Percentiles rank a stretch among this genome's conserved stretches.
These are phyloP conservation scores for Boletus sp. DNA, from an alignment of 768 basidiomycete species.

Conservation along the genomic window DNA sequence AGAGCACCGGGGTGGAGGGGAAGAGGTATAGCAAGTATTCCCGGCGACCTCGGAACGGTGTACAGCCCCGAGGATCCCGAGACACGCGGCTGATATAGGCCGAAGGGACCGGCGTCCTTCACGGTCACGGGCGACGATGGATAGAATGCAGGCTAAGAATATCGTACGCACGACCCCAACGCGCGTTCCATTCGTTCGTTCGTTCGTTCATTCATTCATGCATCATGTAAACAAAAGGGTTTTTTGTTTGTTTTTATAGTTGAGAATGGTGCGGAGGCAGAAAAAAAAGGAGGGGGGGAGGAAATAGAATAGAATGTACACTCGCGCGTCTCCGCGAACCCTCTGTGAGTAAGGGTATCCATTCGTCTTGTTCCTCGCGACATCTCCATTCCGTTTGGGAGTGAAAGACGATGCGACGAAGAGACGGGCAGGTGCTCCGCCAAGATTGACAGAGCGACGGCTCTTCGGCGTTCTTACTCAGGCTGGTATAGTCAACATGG, in stretches of 20 bases:
- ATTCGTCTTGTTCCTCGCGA: not conserved
- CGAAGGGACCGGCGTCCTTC: not conserved
- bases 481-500: not conserved
- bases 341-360: not conserved
- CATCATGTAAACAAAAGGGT: not conserved
- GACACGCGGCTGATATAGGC: not conserved
- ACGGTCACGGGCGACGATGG: not conserved
- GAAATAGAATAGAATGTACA: not conserved
- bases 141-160: not conserved
- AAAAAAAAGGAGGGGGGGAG: not conserved
- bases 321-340: conserved; percentile 1
- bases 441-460: conserved; percentile 48
- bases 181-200: too few relatives aligned
- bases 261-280: not conserved
- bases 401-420: conserved; percentile 54
- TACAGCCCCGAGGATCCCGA: not conserved
- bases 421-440: conserved; percentile 50
- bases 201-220: too few relatives aligned
- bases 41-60: not conserved
- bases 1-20: not conserved
- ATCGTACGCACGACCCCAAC: not conserved
- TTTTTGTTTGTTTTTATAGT: not conserved
- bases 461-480: not conserved
- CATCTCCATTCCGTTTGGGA: conserved; percentile 36
- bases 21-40: not conserved